These are phyloP conservation scores for Tubosaeta sp. DNA, from an alignment of 768 basidiomycete genomes.

Conservation along the genomic window DNA sequence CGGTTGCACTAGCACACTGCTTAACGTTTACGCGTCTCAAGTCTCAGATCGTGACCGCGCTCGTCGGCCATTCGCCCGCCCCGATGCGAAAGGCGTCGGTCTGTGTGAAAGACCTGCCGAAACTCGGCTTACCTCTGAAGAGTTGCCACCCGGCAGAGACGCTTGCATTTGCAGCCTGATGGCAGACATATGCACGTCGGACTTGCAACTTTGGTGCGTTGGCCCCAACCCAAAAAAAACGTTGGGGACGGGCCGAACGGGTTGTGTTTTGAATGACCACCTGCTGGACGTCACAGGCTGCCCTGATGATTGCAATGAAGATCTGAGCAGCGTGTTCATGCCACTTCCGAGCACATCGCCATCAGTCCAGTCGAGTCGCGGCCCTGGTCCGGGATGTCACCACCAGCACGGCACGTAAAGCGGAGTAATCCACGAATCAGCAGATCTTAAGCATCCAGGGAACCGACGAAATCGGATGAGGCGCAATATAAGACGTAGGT, in stretches of 20 bases:
- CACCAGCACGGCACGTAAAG: background rate
- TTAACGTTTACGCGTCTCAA: conserved; percentile 8
- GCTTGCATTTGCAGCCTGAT: too few relatives aligned
- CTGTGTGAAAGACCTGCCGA: background rate
- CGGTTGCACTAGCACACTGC: background rate
- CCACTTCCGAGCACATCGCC: background rate
- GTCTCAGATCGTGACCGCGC: background rate
- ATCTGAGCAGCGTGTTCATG: conserved; percentile 3
- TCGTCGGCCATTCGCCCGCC: background rate
- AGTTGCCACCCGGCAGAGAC: background rate
- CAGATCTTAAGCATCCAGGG: too few relatives aligned
- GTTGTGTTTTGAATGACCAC: background rate
- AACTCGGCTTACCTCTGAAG: background rate
- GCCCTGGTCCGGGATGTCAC: background rate
- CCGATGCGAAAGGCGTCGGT: background rate
- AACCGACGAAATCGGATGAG: background rate
- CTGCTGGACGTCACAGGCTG: background rate
- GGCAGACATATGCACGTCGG: background rate
- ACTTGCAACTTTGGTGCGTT: background rate
- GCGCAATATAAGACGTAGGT: background rate
- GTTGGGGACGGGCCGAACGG: background rate
- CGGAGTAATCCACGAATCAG: background rate
- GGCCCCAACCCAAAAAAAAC: conserved; percentile 1
- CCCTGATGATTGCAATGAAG: conserved; percentile 4
- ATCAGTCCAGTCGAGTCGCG: background rate